Percentiles rank a stretch among this genome's conserved stretches.
These are phyloP conservation scores for Endocarpon pusillum DNA, from an alignment of 495 filamentous ascomycete species.

Conservation along the genomic window DNA sequence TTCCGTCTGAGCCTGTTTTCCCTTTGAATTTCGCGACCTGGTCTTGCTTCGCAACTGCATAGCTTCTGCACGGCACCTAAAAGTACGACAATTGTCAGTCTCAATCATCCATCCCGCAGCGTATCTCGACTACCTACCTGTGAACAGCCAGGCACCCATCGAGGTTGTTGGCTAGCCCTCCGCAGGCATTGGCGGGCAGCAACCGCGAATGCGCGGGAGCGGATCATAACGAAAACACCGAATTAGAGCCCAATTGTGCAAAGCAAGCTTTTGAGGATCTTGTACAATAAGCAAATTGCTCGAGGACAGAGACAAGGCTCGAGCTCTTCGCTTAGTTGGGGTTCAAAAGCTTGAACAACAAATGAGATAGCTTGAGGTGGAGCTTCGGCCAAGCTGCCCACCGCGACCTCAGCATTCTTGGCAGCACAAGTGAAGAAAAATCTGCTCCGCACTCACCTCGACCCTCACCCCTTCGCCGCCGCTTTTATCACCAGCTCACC, in stretches of 20 bases:
- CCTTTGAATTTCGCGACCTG: constrained; percentile 88
- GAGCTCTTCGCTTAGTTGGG: too few relatives aligned
- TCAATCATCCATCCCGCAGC: constrained; percentile 6
- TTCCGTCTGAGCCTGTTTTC: constrained; percentile 70
- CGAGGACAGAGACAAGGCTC: constrained; percentile 28
- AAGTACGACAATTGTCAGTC: constrained; percentile 14
- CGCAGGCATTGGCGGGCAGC: constrained; percentile 41
- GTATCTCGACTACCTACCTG: constrained; percentile 26
- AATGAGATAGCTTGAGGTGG: too few relatives aligned
- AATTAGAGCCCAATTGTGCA: constrained; percentile 9
- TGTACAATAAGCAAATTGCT: constrained; percentile 18
- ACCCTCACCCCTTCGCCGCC: too few relatives aligned
- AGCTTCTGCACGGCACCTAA: constrained; percentile 28
- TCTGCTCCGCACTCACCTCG: too few relatives aligned
- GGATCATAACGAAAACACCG: constrained; percentile 35
- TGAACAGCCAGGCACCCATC: constrained; percentile 27
- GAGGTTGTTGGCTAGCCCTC: constrained; percentile 27
- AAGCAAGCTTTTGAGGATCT: constrained; percentile 5
- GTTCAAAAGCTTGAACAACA: too few relatives aligned
- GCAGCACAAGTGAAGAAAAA: too few relatives aligned
- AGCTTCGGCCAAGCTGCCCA: too few relatives aligned
- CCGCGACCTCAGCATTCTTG: too few relatives aligned
- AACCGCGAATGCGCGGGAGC: constrained; percentile 36
- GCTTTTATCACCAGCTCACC: too few relatives aligned
- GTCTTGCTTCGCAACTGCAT: constrained; percentile 39